Conservation (phyloP, 179 eudicot species). For the Drosera spatulata region DNA sequence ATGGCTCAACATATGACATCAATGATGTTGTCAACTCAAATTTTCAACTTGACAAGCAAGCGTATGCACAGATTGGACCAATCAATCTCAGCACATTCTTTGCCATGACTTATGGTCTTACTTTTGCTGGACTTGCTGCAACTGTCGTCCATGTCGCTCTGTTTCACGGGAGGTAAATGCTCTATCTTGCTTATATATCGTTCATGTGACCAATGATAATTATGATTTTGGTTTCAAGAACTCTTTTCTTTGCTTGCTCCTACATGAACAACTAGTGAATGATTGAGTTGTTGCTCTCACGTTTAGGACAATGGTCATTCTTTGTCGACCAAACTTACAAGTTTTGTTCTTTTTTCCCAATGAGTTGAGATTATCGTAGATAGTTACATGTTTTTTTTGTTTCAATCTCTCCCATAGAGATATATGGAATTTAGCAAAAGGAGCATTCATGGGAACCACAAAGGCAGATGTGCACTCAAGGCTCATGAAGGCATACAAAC, state of each 20-base stretch:
- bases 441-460: conserved; percentile 25
- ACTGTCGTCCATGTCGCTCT: conserved; percentile 47
- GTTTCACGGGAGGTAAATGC: conserved; percentile 50
- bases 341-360: neutral
- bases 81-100: conserved; percentile 50
- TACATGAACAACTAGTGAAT: neutral
- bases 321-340: neutral
- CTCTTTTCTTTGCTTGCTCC: neutral
- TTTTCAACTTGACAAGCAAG: conserved; percentile 40
- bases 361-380: neutral
- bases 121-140: conserved; percentile 62
- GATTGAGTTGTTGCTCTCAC: too few species aligned
- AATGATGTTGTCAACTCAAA: conserved; percentile 22
- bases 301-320: neutral
- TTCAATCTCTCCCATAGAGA: conserved; percentile 17
- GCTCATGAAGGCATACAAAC: conserved; percentile 58
- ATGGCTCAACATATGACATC: conserved; percentile 37
- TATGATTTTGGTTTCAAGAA: neutral
- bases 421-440: conserved; percentile 25
- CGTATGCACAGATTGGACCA: conserved; percentile 41
- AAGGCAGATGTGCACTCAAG: conserved; percentile 51
- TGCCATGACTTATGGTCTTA: conserved; percentile 58
- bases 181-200: neutral
- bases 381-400: neutral
- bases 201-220: neutral